These are phyloP conservation scores for Paecilomyces fulvus DNA, from an alignment of 2,329 filamentous ascomycete species.

Conservation along the genomic window DNA sequence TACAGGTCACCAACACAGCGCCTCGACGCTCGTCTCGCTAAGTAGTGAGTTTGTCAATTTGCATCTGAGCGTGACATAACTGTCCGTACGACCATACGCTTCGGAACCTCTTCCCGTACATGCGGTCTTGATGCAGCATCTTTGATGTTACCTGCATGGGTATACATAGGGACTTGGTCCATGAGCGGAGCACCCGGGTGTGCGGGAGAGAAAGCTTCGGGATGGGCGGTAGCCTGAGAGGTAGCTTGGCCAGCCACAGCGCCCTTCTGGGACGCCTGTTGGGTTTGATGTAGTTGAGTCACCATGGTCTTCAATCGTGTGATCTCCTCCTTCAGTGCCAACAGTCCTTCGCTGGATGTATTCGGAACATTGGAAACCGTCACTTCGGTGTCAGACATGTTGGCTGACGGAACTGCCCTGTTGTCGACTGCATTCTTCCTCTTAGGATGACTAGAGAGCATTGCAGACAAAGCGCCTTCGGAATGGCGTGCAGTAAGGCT, in stretches of 20 bases:
- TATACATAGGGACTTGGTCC: background rate
- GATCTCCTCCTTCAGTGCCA: conserved; percentile 19
- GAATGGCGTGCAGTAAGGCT: conserved; percentile 17
- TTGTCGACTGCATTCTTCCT: background rate
- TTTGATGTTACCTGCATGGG: background rate
- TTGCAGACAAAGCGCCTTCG: conserved; percentile 14
- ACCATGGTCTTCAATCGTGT: conserved; percentile 21
- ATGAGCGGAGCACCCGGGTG: background rate
- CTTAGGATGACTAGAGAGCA: conserved; percentile 8
- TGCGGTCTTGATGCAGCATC: background rate
- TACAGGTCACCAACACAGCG: background rate
- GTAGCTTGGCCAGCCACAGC: background rate
- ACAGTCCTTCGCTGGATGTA: conserved; percentile 16
- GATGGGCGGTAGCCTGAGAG: background rate
- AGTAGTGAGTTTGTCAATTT: background rate
- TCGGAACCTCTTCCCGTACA: background rate
- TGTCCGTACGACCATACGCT: background rate
- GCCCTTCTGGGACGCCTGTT: background rate
- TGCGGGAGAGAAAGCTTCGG: background rate
- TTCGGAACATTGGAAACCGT: background rate
- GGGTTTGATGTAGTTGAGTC: conserved; percentile 15
- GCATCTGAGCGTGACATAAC: background rate
- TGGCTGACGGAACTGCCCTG: background rate
- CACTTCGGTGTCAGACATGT: background rate
- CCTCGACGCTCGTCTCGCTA: background rate